Base-by-base conservation (phyloP, 805 yeast species). In the Yarrowia alimentaria region DNA sequence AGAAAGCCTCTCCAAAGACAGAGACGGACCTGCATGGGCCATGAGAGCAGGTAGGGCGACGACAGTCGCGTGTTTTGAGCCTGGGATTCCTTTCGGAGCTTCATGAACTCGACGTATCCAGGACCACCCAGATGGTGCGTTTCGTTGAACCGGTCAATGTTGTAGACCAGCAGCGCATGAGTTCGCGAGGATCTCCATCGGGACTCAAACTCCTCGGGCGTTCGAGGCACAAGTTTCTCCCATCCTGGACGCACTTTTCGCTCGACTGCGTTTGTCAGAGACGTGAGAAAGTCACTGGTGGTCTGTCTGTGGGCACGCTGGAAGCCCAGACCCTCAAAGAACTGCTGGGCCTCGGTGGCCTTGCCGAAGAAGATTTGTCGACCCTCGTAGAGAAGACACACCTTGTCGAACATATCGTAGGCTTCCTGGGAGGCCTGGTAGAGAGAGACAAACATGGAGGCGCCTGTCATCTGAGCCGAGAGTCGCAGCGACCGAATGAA, bases 371-470 rank as follows among this genome's bases (percentile, higher is more conserved):
- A 81, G 38, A 81, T 73, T 61, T 80, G 85, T 59, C 74, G 71
- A 56, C 86, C 86, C 52, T 70, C 70, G 61, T 81, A 80, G 24
- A 81, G 61, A 11, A 81, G 75, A 9, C 78, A 69, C n/a, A 79
- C 79, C 55, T 77, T 74, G 64, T 81, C 85, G 58, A 81, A 81
- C 56, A 75, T 67, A 30, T 76, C 70, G 62, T 79, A 81, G 37
- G 80, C 79, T 54, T 75, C 78, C 64, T 81, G 82, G 54, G 83
- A 78, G 34, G 85, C 83, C 64, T 81, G 87, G 60, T 81, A 81
- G 56, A 80, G 78, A 26, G 85, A 80, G 52, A 81, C 80, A 55
- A 81, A 64, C 11, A 83, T 79, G n/a, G 83, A 72, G 9, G 76
- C 68, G 37, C 77, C 72, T 55, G 76, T 65, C 62, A 80, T 64